A percentile compares a stretch with the other conserved stretches of the same genome.
phyloP scores from a whole-genome alignment of 331 rosid genomes.

The Quercus tomentella region DNA sequence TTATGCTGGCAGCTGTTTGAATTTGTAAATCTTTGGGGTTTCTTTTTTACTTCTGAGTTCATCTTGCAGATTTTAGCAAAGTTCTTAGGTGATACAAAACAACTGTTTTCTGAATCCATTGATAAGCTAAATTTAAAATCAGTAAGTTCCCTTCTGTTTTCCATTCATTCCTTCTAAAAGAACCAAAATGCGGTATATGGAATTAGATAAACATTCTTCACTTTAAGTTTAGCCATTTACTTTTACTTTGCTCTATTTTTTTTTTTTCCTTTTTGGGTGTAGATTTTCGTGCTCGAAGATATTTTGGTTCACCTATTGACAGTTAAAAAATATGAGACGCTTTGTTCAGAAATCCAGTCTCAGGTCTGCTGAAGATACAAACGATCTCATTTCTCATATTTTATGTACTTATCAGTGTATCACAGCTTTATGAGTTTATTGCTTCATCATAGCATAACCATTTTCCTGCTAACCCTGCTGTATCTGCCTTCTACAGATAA shows the following conservation, averaged over 20 bases:
- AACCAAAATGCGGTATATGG: neutral
- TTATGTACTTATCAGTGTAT: slow-evolving; percentile 5
- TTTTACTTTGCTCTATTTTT: neutral
- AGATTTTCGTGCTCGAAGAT: slow-evolving; percentile 75
- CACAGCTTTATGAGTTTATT: slow-evolving; percentile 7
- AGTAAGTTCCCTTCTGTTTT: slow-evolving; percentile 30
- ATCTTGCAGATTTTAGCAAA: slow-evolving; percentile 52
- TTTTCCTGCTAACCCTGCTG: slow-evolving; percentile 23
- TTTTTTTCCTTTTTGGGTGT: slow-evolving; percentile 11
- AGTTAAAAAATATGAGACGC: slow-evolving; percentile 49
- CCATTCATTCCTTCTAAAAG: neutral
- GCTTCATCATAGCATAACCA: slow-evolving; percentile 9
- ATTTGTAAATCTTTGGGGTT: neutral
- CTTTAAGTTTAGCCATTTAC: neutral
- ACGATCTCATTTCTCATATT: neutral
- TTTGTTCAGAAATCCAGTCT: slow-evolving; percentile 63
- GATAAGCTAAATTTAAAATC: slow-evolving; percentile 46
- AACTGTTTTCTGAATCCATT: slow-evolving; percentile 55
- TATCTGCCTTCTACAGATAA: slow-evolving; percentile 36
- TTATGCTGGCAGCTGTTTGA: slow-evolving; percentile 7
- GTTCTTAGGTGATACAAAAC: slow-evolving; percentile 42
- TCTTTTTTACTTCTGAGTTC: slow-evolving; percentile 18
- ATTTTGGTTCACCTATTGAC: slow-evolving; percentile 47
- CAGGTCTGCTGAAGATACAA: slow-evolving; percentile 56
- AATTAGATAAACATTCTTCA: slow-evolving; percentile 5